phyloP scores from a whole-genome alignment of 2,329 filamentous ascomycete genomes.

The Hypoxylon sp. region DNA sequence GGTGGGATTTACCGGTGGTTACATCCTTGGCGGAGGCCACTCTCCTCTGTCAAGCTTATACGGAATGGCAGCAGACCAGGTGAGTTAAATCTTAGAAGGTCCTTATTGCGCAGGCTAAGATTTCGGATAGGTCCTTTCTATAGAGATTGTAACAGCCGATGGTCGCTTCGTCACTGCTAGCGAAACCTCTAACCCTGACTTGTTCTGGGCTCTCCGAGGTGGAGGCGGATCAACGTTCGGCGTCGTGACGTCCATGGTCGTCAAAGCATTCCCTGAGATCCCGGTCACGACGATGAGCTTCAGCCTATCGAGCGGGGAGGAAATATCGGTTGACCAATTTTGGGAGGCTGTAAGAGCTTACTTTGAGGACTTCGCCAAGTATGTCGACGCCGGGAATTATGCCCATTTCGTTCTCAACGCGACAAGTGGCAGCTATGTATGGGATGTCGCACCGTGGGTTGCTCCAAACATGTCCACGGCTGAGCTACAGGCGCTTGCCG shows the following conservation, averaged over 20 bases:
- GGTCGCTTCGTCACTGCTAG: slow-evolving; percentile 56
- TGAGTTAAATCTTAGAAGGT: slow-evolving; percentile 10
- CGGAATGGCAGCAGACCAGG: slow-evolving; percentile 60
- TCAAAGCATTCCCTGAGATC: slow-evolving; percentile 48
- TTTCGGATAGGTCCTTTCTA: slow-evolving; percentile 50
- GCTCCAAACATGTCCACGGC: slow-evolving; percentile 41
- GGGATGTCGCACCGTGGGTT: slow-evolving; percentile 47
- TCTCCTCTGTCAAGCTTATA: slow-evolving; percentile 59
- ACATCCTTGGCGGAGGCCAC: slow-evolving; percentile 61
- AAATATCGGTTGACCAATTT: slow-evolving; percentile 46
- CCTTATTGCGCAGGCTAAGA: slow-evolving; percentile 3
- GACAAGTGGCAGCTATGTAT: slow-evolving; percentile 36
- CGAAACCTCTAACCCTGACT: slow-evolving; percentile 54
- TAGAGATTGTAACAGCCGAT: slow-evolving; percentile 59
- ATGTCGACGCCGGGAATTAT: slow-evolving; percentile 49
- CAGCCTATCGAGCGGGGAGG: slow-evolving; percentile 33
- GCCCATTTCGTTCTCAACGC: slow-evolving; percentile 44
- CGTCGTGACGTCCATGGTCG: slow-evolving; percentile 53
- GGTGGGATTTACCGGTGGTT: slow-evolving; percentile 61
- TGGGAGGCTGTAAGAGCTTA: slow-evolving; percentile 45
- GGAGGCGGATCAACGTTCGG: slow-evolving; percentile 57
- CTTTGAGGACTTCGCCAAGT: slow-evolving; percentile 45
- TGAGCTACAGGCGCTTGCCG: slow-evolving; percentile 42
- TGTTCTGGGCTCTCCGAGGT: slow-evolving; percentile 62
- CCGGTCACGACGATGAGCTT: slow-evolving; percentile 45